These are phyloP conservation scores for Novymonas esmeraldas DNA, from an alignment of 208 protist species.

Conservation along the genomic window DNA sequence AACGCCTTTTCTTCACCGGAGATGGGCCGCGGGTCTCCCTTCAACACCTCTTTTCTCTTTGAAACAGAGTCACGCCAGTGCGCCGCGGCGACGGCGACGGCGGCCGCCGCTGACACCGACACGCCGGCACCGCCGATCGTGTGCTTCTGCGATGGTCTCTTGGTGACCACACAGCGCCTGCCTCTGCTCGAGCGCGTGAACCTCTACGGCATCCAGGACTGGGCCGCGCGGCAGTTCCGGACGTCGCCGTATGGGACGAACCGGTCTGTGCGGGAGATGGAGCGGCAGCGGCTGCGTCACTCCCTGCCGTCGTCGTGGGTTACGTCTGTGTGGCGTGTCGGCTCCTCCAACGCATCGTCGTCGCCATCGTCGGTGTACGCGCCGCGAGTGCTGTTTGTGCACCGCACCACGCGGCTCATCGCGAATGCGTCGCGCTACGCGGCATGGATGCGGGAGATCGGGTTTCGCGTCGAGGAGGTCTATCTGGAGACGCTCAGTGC, in stretches of 20 bases:
- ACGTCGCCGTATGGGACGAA: slow-evolving; percentile 9
- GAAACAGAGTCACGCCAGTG: slow-evolving; percentile 21
- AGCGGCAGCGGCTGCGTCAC: slow-evolving; percentile 15
- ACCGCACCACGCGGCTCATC: slow-evolving; percentile 39
- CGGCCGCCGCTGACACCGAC: neutral
- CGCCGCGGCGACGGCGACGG: slow-evolving; percentile 6
- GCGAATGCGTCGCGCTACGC: slow-evolving; percentile 30
- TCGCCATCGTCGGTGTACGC: slow-evolving; percentile 9
- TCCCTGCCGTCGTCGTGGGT: neutral
- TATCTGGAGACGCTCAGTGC: slow-evolving; percentile 35
- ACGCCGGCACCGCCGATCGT: slow-evolving; percentile 3
- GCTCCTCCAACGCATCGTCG: neutral
- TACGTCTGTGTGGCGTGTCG: slow-evolving; percentile 9
- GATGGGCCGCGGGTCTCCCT: slow-evolving; percentile 14
- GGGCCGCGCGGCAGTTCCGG: slow-evolving; percentile 26
- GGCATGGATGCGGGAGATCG: slow-evolving; percentile 29
- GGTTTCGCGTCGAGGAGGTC: slow-evolving; percentile 55
- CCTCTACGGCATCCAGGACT: slow-evolving; percentile 34
- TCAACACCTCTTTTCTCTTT: slow-evolving; percentile 36
- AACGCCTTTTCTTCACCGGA: slow-evolving; percentile 33
- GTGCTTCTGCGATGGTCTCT: slow-evolving; percentile 36
- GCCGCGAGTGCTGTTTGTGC: slow-evolving; percentile 47
- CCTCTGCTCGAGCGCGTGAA: slow-evolving; percentile 15
- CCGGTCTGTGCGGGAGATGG: slow-evolving; percentile 25
- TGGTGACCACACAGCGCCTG: slow-evolving; percentile 17